Base-by-base conservation (phyloP, 192 early-diverging fungal species). In the Backusella parvicylindrica region DNA sequence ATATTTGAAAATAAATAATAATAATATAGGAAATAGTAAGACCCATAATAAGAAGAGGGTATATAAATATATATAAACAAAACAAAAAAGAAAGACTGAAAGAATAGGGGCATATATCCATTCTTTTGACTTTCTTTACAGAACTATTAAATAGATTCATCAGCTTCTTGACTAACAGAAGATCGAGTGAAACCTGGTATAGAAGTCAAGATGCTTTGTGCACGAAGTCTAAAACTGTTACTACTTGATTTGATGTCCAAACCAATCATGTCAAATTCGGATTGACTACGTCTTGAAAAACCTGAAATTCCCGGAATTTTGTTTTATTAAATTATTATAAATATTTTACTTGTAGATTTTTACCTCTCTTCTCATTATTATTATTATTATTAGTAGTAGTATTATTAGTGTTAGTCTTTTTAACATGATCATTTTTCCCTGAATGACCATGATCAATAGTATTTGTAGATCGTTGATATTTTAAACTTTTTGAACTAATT, bases 121-220 rank as follows among this genome's bases (percentile, higher is more conserved):
- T 50, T n/a, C 2, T 50, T 53, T 21, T 23, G 6, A 21, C n/a
- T 53, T 7, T 23, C 1, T 21, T 53, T 21, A 50, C 18, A 47
- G 6, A n/a, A 6, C 18, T n/a, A 7, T 56, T 11, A 56, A 26
- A 56, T 56, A 12, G 23, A 26, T 26, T 60, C 53, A 13, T 38
- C 37, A 38, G 37, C 11, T 38, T 60, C 23, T 60, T 60, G 53
- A 28, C 11, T 11, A 23, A 60, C 26, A 60, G 53, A 56, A n/a
- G 50, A 60, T 28, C 23, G 12, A 12, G 53, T 69, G 26, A 69
- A 71, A 18, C 75, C 26, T 26, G 70, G 60, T 53, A 78, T 68
- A n/a, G 72, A 43, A 69, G 73, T 79, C 15, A 79, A 33, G 15
- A 79, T 56, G 38, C 28, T 75, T 18, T 75, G 78, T 2, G 72